These are phyloP conservation scores for Pontederia paniculata DNA, from an alignment of 176 grass and related monocot species.

Conservation along the genomic window DNA sequence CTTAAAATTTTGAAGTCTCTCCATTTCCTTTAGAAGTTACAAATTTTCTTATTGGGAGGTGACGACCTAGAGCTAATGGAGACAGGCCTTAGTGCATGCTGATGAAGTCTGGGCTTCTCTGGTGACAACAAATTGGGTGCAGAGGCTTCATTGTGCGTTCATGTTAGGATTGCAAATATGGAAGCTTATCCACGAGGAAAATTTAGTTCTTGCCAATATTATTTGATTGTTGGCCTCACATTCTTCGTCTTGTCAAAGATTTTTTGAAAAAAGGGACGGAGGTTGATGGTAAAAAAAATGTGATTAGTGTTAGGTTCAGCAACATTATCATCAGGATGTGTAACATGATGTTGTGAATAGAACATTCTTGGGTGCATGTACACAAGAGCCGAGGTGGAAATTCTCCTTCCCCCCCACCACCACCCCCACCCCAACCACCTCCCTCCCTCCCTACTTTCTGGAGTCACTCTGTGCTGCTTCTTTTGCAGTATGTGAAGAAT, in stretches of 20 bases:
- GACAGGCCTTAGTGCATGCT: constrained; percentile 11
- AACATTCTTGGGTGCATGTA: too few species aligned
- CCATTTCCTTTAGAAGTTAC: neutral
- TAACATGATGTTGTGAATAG: too few species aligned
- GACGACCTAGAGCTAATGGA: constrained; percentile 12
- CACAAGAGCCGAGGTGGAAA: too few species aligned
- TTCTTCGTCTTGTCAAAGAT: neutral
- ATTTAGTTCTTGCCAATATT: neutral
- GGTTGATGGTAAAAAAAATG: too few species aligned
- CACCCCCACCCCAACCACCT: too few species aligned
- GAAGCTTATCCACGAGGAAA: neutral
- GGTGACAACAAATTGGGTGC: neutral
- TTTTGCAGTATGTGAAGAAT: too few species aligned
- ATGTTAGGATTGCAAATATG: constrained; percentile 2
- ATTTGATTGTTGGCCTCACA: neutral
- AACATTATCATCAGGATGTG: too few species aligned
- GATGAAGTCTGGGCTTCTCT: neutral
- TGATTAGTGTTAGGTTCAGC: too few species aligned
- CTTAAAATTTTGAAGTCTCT: neutral
- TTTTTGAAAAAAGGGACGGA: too few species aligned
- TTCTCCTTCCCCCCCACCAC: too few species aligned
- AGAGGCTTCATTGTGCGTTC: neutral
- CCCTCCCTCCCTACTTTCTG: too few species aligned
- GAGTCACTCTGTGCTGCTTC: too few species aligned
- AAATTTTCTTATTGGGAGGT: constrained; percentile 2